These are phyloP conservation scores for Hypoxylon rickii DNA, from an alignment of 495 filamentous ascomycete genomes.

Conservation along the genomic window DNA sequence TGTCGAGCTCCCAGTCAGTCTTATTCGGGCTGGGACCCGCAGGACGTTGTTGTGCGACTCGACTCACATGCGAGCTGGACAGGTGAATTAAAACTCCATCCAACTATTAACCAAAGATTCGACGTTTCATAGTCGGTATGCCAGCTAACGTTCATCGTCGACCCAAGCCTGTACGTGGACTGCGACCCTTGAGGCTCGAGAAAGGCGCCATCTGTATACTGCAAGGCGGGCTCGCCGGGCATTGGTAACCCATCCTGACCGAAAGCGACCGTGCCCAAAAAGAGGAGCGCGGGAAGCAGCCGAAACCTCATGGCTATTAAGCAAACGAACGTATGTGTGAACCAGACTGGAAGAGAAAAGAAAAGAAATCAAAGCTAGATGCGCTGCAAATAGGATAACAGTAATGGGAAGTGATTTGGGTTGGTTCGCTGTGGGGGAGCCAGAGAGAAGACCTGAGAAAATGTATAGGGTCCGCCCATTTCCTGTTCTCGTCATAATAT, in stretches of 20 bases:
- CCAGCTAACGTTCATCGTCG: slow-evolving; percentile 35
- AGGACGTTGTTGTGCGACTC: neutral
- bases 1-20: slow-evolving; percentile 7
- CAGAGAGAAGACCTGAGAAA: no score
- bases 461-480: no score
- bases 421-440: no score
- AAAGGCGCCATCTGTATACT: slow-evolving; percentile 27
- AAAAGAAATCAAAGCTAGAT: neutral
- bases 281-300: slow-evolving; percentile 17
- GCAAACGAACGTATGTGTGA: neutral
- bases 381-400: no score
- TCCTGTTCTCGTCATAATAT: no score
- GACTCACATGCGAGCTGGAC: slow-evolving; percentile 29
- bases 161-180: slow-evolving; percentile 16
- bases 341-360: neutral
- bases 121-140: slow-evolving; percentile 32
- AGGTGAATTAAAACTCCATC: slow-evolving; percentile 16
- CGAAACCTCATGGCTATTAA: slow-evolving; percentile 22
- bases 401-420: no score
- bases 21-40: neutral
- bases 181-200: slow-evolving; percentile 23
- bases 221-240: slow-evolving; percentile 24
- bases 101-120: slow-evolving; percentile 32
- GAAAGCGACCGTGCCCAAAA: slow-evolving; percentile 12
- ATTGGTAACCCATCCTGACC: slow-evolving; percentile 28